Evolutionary conservation across 768 basidiomycete genomes (phyloP), one percentile per base, ranked within the genome.

Genomic region (Grammothele lineata): DNA sequence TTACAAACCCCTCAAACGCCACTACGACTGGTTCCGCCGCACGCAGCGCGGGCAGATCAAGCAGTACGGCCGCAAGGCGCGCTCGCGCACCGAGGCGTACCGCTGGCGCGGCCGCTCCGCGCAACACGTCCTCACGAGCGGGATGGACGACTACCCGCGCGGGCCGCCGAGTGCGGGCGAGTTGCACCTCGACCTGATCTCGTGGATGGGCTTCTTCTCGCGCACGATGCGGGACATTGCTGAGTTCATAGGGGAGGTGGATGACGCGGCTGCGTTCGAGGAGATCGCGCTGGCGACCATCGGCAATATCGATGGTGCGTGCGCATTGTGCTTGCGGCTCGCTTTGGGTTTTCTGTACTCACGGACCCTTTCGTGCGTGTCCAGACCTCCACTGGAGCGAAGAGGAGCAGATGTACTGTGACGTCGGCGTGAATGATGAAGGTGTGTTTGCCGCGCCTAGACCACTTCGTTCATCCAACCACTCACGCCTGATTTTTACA

Each of bases 151-250:
- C 66, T 97, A 94, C 65, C 94, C 94, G 10, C 78, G 94, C 44
- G 92, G 88, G 12, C 80, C 83, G 22, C 87, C 94, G 5, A 91
- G 93, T 59, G 75, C 83, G 2, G 94, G 95, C 40, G 94, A 97
- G 68, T 71, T 98, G 38, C 94, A 98, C 64, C 64, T 97, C 48
- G 94, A 98, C 66, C 67, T 97, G 47, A 89, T 93, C 53, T 86
- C 87, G 24, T 98, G 94, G 94, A 91, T 97, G 83, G 94, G 80
- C 3, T 96, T 92, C 73, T 98, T 97, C 67, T 80, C 90, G 26
- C 74, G 86, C 54, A 97, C 94, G 23, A 98, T 98, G 94, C 78
- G 74, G 43, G 87, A 87, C 38, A 87, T 98, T 47, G 86, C 94
- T 0, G 83, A 79, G 48, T 95, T 87, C 62, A 71, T 95, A 14